Conservation (phyloP, 345 rosid species). For the Eucalyptus guilfoylei region DNA sequence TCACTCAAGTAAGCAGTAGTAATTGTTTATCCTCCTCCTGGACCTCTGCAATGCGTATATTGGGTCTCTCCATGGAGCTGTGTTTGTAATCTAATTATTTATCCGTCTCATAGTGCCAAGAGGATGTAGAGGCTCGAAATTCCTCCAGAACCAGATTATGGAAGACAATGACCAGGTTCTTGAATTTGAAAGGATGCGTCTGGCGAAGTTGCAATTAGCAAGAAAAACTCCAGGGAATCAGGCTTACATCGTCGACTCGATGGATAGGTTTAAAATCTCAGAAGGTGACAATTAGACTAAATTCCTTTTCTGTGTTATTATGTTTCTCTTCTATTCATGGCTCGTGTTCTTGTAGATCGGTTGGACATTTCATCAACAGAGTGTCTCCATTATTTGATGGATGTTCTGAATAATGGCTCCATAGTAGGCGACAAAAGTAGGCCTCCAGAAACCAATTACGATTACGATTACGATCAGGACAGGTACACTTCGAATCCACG, state of each 20-base stretch:
- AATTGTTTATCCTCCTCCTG: background rate
- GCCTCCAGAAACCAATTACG: constrained; percentile 8
- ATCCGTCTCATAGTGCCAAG: constrained; percentile 19
- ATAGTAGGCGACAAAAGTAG: constrained; percentile 2
- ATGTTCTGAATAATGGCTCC: constrained; percentile 16
- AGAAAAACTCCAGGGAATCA: constrained; percentile 13
- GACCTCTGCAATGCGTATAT: background rate
- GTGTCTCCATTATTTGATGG: constrained; percentile 14
- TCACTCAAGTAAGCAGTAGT: constrained; percentile 26
- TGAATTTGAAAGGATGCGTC: constrained; percentile 29
- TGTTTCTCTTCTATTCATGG: background rate
- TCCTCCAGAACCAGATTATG: constrained; percentile 30
- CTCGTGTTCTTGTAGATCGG: constrained; percentile 3
- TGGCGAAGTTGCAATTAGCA: constrained; percentile 11
- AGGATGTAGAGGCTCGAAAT: constrained; percentile 23
- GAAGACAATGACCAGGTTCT: constrained; percentile 31
- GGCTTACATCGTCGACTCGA: constrained; percentile 9
- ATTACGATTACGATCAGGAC: constrained; percentile 21
- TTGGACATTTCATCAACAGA: constrained; percentile 19
- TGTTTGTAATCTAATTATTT: background rate
- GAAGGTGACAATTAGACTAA: constrained; percentile 8
- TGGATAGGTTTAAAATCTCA: constrained; percentile 17
- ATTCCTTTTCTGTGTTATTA: background rate
- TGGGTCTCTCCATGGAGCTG: background rate
- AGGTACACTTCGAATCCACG: constrained; percentile 5